These are phyloP conservation scores for Euphrasia arctica DNA, from an alignment of 305 asterid species.

Conservation along the genomic window DNA sequence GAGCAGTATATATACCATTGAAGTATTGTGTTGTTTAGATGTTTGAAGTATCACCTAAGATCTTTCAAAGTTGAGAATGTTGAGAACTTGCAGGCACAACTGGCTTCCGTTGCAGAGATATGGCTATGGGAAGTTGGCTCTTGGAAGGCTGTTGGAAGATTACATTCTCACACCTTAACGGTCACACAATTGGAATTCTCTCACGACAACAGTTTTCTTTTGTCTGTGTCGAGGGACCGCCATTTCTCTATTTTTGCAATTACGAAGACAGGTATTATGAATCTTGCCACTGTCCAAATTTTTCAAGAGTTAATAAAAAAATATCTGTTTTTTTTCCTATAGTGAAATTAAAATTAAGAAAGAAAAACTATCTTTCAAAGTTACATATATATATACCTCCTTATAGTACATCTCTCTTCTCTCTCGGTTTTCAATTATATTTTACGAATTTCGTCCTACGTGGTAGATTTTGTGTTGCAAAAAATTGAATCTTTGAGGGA, in stretches of 20 bases:
- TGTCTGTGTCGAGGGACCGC: constrained; percentile 94
- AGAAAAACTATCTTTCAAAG: background rate
- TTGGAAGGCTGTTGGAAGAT: constrained; percentile 83
- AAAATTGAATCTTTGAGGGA: too few relatives aligned
- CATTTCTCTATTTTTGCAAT: constrained; percentile 77
- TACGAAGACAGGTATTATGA: constrained; percentile 48
- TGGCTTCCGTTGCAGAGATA: constrained; percentile 83
- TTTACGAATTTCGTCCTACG: background rate
- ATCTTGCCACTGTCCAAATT: constrained; percentile 13
- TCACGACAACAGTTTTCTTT: constrained; percentile 60
- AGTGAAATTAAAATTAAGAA: too few relatives aligned
- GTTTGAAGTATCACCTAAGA: background rate
- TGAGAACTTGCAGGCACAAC: constrained; percentile 68
- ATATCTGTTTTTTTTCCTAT: too few relatives aligned
- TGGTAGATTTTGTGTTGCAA: too few relatives aligned
- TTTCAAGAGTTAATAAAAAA: too few relatives aligned
- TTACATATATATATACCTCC: background rate
- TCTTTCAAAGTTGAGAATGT: background rate
- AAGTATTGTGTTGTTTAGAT: background rate
- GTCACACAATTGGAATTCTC: constrained; percentile 94
- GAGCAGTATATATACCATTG: background rate
- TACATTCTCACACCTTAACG: constrained; percentile 86
- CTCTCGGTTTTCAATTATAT: background rate
- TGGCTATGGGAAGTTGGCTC: constrained; percentile 96
- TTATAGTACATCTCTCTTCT: background rate